A percentile compares a stretch with the other conserved stretches of the same genome.
Evolutionary conservation across 2,329 filamentous ascomycete genomes (phyloP).

Genomic region (Alternaria sp.): DNA sequence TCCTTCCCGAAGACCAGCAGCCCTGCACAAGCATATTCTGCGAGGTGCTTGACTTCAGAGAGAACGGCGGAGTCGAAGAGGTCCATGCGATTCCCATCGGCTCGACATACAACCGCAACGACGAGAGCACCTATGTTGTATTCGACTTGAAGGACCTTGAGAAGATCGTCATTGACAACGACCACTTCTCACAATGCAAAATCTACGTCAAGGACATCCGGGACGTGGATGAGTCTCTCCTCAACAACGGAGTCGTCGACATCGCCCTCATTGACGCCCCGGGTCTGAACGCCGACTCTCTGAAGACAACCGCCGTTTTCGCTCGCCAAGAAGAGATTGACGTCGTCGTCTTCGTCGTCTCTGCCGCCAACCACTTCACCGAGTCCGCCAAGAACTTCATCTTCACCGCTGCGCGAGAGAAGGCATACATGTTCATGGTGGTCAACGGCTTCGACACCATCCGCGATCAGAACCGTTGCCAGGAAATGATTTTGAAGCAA

Average conservation of each 20-base stretch:
- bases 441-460: constrained; percentile 98
- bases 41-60: constrained; percentile 89
- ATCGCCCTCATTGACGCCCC: constrained; percentile 97
- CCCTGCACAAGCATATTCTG: constrained; percentile 99
- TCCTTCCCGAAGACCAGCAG: constrained; percentile 95
- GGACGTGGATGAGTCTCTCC: constrained; percentile 86
- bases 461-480: constrained; percentile 85
- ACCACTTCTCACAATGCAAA: constrained; percentile 92
- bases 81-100: constrained; percentile 93
- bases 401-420: constrained; percentile 91
- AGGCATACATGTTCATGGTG: constrained; percentile 98
- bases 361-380: constrained; percentile 96
- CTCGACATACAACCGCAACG: constrained; percentile 78
- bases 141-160: constrained; percentile 80
- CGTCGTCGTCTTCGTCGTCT: constrained; percentile 97
- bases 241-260: constrained; percentile 97
- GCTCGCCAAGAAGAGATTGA: constrained; percentile 98
- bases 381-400: constrained; percentile 98
- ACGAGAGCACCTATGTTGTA: constrained; percentile 93
- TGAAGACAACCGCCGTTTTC: constrained; percentile 97
- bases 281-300: constrained; percentile 91
- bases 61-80: constrained; percentile 90
- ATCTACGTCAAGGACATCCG: constrained; percentile 93
- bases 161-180: constrained; percentile 86
- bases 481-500: constrained; percentile 92